Percentiles rank a stretch among this genome's conserved stretches.
These are phyloP conservation scores for Carex kokanica DNA, from an alignment of 176 grass and related monocot species.

Conservation along the genomic window DNA sequence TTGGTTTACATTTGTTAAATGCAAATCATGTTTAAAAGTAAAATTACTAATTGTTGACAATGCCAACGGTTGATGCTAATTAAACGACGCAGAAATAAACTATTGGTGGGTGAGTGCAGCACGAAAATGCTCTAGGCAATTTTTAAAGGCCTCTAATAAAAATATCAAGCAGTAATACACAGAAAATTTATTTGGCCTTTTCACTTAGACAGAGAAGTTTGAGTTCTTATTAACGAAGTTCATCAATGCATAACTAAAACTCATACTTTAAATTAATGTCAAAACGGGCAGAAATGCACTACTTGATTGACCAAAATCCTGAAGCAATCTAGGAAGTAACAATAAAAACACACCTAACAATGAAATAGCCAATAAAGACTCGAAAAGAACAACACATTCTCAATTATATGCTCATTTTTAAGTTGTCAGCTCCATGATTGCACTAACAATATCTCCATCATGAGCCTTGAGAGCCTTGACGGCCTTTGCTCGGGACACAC, in stretches of 20 bases:
- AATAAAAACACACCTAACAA: background rate
- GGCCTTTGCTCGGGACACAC: constrained; percentile 66
- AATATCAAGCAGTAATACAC: background rate
- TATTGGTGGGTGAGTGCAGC: background rate
- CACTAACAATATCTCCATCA: constrained; percentile 83
- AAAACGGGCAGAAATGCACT: constrained; percentile 9
- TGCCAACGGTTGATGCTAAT: background rate
- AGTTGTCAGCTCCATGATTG: constrained; percentile 88
- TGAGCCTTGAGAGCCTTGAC: constrained; percentile 84
- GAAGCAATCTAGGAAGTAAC: constrained; percentile 16
- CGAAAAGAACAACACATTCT: background rate
- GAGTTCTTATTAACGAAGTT: background rate
- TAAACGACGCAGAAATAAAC: no score
- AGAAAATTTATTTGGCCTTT: background rate
- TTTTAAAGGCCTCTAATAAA: background rate
- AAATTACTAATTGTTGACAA: background rate
- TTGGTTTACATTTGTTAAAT: no score
- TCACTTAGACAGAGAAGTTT: background rate
- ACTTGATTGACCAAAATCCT: background rate
- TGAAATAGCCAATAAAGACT: background rate
- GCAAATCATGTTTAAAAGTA: background rate
- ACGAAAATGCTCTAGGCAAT: background rate
- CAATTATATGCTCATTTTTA: constrained; percentile 26
- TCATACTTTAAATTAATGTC: background rate
- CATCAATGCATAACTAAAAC: background rate